Base-by-base conservation (phyloP, 177 flowering plant genomes). In the Vitis hybrid region DNA sequence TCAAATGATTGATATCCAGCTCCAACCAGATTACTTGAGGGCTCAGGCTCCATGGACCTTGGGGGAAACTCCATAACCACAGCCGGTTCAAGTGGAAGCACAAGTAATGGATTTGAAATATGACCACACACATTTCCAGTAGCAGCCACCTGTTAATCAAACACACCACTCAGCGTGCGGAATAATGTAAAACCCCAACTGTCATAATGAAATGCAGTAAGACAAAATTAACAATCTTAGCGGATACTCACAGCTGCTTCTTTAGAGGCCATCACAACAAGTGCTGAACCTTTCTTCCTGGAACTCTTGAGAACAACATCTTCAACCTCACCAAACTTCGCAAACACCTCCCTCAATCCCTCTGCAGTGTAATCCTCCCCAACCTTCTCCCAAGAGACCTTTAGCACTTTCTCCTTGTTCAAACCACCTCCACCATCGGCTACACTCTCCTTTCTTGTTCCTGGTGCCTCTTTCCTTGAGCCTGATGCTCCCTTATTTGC, bases 231-330 rank as follows among this genome's bases (percentile, higher is more conserved):
- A 49, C 49, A 40, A 17, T 52, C 50, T 61, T 2, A 34, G 3
- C 19, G 21, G 0, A 64, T 73, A 85, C 94, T 79, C 63, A 91
- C 92, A 56, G 83, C 93, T 17, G 82, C 91, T n/a, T 90, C 94
- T 76, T 84, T 85, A 23, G 89, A 80, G 0, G 80, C 83, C 97
- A 95, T 91, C 21, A 87, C 94, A 70, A 95, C 88, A 71, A 95
- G 84, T 0, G 97, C 98, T 4, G 91, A 85, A 23, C 91, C 79
- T 74, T 69, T 84, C 76, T 82, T 87, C 85, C 87, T 92, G 18
- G 81, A 67, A 67, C 80, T 81, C 74, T 70, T 87, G 55, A 89
- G 86, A 10, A 94, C 88, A 59, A 94, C 90, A 81, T 94, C 98
- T 79, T 90, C 97, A 30, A 94, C 96, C 59, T 64, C 68, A 1